Evolutionary conservation across 2,329 filamentous ascomycete species (phyloP), one percentile per base, ranked within the genome.

Genomic region (Cordyceps militaris): DNA sequence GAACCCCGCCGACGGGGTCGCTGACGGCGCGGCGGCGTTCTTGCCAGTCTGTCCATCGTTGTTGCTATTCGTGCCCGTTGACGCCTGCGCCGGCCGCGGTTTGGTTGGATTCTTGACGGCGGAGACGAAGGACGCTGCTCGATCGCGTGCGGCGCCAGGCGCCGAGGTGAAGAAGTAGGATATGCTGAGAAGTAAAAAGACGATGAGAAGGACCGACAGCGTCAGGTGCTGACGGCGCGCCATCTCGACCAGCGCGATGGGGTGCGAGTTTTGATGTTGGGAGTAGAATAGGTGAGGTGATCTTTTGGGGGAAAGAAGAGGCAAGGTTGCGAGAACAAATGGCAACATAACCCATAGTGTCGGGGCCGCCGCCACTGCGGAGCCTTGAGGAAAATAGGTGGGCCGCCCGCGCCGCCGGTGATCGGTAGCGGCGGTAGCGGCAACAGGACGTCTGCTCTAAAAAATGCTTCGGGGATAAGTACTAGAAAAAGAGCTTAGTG

Each of bases 181-280:
- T 58, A 88, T 63, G 65, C 81, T 77, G 56, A 83, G 73, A 65
- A 86, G 77, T 61, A 80, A 71, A 59, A 79, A 73, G 63, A 84
- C 74, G 63, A 78, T 76, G 63, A 86, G 66, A 50, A 84, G 67
- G 61, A 86, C 66, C 51, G 80, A 72, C 62, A 81, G 66, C 30
- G 81, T 74, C 59, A 85, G 68, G 63, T 83, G 78, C 61, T 77
- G 75, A 61, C 76, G 71, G 44, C 81, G 78, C 60, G 80, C 76
- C 80, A 83, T 83, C 56, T 59, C 56, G 58, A 40, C 40, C 38
- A 43, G 44, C 46, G 54, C 34, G 47, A 57, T 30, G 48, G 49
- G 47, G 26, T 0, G 43, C 38, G 44, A 55, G 28, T 14, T 23
- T 11, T 13, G 49, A 14, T 21, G 47, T 16, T 13, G 28, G 14